These are phyloP conservation scores for Ceratocystis cubensis DNA, from an alignment of 2,329 filamentous ascomycete species.

Conservation along the genomic window DNA sequence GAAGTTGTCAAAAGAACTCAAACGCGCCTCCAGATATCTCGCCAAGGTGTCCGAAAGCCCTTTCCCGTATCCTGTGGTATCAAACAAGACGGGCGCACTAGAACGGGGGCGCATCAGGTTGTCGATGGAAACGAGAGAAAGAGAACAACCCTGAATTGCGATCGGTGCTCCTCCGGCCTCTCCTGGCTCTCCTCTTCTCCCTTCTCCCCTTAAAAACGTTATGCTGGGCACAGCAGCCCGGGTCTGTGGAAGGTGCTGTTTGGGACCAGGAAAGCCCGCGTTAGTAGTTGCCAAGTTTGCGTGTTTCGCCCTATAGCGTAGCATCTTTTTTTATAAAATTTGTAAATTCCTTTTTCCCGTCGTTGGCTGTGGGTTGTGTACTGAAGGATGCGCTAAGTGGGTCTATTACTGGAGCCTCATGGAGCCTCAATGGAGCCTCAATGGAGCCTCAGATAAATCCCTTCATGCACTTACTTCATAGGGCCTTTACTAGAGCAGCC, in stretches of 20 bases:
- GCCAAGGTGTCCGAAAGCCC: not conserved
- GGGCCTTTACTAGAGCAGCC: not conserved
- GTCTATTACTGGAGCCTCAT: slow-evolving; percentile 19
- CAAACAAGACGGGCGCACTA: slow-evolving; percentile 2
- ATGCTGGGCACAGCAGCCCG: not conserved
- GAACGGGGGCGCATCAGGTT: not conserved
- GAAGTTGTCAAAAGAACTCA: not conserved
- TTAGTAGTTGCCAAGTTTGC: not conserved
- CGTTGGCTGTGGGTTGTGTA: not conserved
- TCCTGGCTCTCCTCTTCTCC: not conserved
- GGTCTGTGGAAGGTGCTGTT: not conserved
- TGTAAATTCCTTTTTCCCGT: not conserved
- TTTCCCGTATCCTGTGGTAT: not conserved
- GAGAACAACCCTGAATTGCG: slow-evolving; percentile 14
- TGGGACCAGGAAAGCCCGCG: not conserved
- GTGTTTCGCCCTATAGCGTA: slow-evolving; percentile 7
- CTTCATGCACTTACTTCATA: not conserved
- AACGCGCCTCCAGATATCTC: not conserved
- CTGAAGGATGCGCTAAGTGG: slow-evolving; percentile 18
- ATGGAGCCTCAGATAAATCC: not conserved
- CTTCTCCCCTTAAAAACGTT: slow-evolving; percentile 14
- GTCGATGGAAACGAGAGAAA: not conserved
- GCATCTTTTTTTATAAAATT: not conserved
- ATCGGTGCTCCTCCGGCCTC: slow-evolving; percentile 21
- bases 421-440: slow-evolving; percentile 20